Base-by-base conservation (phyloP, 2,329 filamentous ascomycete genomes). In the Ilyonectria mors-panacis region DNA sequence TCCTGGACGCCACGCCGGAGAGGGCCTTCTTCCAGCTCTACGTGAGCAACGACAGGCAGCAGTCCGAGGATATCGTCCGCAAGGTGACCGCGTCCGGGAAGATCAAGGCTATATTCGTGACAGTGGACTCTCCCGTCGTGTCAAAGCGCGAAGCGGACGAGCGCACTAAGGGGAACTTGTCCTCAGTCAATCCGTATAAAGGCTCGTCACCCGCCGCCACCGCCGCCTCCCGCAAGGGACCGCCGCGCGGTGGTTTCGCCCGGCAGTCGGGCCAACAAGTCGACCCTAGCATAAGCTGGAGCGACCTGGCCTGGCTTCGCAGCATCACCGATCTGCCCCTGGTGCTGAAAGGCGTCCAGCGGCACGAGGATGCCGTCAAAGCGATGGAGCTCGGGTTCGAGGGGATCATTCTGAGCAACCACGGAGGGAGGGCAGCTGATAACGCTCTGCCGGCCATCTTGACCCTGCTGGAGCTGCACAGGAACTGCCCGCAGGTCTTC, bases 331-430 rank as follows among this genome's bases (percentile, higher is more conserved):
- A 85, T 82, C 64, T 86, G 88, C 81, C 89, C 75, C 70, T 93
- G 83, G 81, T 91, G 70, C 54, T 94, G 26, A 94, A 94, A 78
- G 92, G 92, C 0, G 87, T 94, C n/a, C 91, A 93, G 80, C 88
- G 86, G 15, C 86, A 88, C 0, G 82, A 84, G 42, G 92, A 94
- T 78, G 91, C 91, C 84, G 90, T 37, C 85, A 91, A 57, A 74
- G 35, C 35, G 6, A 37, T 37, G 35, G 6, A 37, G 10, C 10
- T 85, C 13, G 91, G 89, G 0, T 87, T 88, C 4, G 88, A 93
- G 70, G 92, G 89, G 0, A 92, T 94, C 54, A 85, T 94, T 1
- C 82, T 94, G 2, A 88, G 86, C 15, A 94, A 94, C 72, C 92
- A 94, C 76, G 92, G 91, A 2, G 92, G 92, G 0, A 79, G 92